Base-by-base conservation (phyloP, 2,329 filamentous ascomycete genomes). In the Colletotrichum viniferum region DNA sequence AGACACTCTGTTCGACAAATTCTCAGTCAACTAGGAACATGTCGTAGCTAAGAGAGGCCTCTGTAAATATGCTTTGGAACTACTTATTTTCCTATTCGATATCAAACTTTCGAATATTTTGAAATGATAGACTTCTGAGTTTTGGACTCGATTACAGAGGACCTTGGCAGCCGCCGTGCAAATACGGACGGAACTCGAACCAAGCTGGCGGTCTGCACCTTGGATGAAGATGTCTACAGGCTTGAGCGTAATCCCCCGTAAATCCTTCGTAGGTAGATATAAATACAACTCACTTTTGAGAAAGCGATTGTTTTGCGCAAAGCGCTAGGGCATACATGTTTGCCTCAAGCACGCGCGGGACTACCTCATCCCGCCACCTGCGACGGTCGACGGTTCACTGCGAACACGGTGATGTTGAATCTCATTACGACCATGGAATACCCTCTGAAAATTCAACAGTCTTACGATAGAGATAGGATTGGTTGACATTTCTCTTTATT, bases 201-300 rank as follows among this genome's bases (percentile, higher is more conserved):
- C 8, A 16, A 38, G 2, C 2, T 38, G 36, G 36, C 36, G 14
- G 38, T 43, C 38, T 43, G 8, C 18, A 9, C 1, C 38, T 43
- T 43, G 8, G 18, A 43, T 0, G 38, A 43, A n/a, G 18, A 9
- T n/a, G 38, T 43, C 2, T 0, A 43, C 9, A 43, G 5, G 0
- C 0, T 0, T 43, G 18, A 43, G 18, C 16, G 4, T 1, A 1
- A 8, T n/a, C 38, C 38, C 4, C 18, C 4, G 36, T 18, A 38
- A 9, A 38, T 4, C 14, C 4, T 38, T 38, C 14, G 14, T 5
- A 18, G 7, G 4, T 18, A 5, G 1, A 38, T 0, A 18, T 18
- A 4, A 5, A 38, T 38, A 9, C 14, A 18, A 38, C 18, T 16
- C 0, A 18, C 16, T 38, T 38, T 38, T 8, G 36, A 38, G 36